A percentile compares a stretch with the other conserved stretches of the same genome.
Conservation (phyloP, 2,329 filamentous ascomycete species). For the Sporothrix euskadiensis region DNA sequence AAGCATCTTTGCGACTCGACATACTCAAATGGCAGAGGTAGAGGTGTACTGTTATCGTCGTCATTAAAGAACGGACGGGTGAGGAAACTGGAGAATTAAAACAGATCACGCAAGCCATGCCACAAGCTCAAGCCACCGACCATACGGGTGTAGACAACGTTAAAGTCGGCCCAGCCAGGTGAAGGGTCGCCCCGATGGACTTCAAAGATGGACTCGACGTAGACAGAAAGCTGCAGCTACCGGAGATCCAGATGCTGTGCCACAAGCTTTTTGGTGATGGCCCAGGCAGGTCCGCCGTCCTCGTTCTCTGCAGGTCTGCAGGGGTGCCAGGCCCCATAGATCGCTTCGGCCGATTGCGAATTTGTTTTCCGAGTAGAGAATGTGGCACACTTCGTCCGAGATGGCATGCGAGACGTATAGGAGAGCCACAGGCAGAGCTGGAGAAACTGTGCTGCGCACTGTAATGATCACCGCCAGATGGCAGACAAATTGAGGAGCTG, state of each 20-base stretch:
- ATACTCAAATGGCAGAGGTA: not conserved
- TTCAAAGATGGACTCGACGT: not conserved
- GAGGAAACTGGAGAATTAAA: not conserved
- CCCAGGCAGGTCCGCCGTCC: not conserved
- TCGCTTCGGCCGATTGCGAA: slow-evolving; percentile 20
- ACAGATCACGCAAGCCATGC: not conserved
- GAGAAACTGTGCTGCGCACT: too few species aligned
- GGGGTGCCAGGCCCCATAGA: not conserved
- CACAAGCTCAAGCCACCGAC: not conserved
- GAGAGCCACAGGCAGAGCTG: not conserved
- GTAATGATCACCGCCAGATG: too few species aligned
- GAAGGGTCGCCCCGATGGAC: not conserved
- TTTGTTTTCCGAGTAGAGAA: slow-evolving; percentile 18
- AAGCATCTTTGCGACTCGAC: not conserved
- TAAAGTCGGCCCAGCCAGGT: not conserved
- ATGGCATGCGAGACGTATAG: slow-evolving; percentile 8
- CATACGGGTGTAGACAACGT: not conserved
- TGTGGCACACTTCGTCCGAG: not conserved
- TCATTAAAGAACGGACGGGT: not conserved
- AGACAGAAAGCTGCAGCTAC: slow-evolving; percentile 11
- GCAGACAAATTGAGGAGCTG: too few species aligned
- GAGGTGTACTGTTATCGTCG: not conserved
- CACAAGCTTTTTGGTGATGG: not conserved
- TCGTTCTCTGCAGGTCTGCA: not conserved
- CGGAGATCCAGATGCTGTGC: not conserved